These are phyloP conservation scores for Trametes cingulata DNA, from an alignment of 768 basidiomycete genomes.

Conservation along the genomic window DNA sequence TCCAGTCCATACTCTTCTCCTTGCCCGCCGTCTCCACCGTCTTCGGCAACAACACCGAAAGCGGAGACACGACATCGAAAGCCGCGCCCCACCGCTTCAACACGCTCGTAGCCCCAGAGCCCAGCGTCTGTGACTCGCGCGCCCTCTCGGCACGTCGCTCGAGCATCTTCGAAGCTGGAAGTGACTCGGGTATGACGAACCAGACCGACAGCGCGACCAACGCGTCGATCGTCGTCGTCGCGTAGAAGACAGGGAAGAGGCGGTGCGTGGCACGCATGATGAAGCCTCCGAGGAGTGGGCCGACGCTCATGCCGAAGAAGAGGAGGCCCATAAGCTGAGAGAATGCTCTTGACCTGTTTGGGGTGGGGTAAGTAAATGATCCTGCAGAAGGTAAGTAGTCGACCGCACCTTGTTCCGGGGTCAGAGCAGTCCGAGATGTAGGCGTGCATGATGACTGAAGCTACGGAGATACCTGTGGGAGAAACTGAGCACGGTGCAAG, in stretches of 20 bases:
- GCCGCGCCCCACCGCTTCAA: slow-evolving; percentile 40
- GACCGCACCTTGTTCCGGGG: slow-evolving; percentile 51
- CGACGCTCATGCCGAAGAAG: slow-evolving; percentile 73
- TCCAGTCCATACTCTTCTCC: slow-evolving; percentile 58
- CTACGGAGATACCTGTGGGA: slow-evolving; percentile 22
- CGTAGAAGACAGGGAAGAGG: slow-evolving; percentile 73
- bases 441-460: slow-evolving; percentile 55
- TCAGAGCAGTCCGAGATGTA: slow-evolving; percentile 72
- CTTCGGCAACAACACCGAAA: slow-evolving; percentile 61
- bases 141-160: slow-evolving; percentile 28
- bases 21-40: slow-evolving; percentile 40
- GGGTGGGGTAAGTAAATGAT: neutral
- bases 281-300: slow-evolving; percentile 70
- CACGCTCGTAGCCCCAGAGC: slow-evolving; percentile 24
- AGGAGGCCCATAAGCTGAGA: slow-evolving; percentile 67
- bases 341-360: slow-evolving; percentile 58
- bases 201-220: slow-evolving; percentile 50
- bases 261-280: slow-evolving; percentile 58
- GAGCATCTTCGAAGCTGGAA: slow-evolving; percentile 53
- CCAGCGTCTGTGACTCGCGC: neutral
- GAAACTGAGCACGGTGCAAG: neutral
- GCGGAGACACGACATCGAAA: slow-evolving; percentile 69
- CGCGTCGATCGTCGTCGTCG: slow-evolving; percentile 51
- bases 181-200: slow-evolving; percentile 76
- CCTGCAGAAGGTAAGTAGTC: neutral